These are phyloP conservation scores for Nepenthes gracilis DNA, from an alignment of 148 eudicot species.

Conservation along the genomic window DNA sequence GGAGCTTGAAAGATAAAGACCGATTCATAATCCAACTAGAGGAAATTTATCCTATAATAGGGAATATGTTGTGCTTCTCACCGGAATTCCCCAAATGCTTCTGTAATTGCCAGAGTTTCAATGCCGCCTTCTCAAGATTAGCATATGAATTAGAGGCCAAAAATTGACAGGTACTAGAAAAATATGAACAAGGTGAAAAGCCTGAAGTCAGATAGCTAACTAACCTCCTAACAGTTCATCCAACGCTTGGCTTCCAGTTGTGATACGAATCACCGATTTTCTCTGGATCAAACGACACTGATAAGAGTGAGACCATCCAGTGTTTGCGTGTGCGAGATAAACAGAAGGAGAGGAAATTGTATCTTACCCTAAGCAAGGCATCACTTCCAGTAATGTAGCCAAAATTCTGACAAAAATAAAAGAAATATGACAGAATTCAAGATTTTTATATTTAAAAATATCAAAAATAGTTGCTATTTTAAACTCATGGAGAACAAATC, in stretches of 20 bases:
- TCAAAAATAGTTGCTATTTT: background rate
- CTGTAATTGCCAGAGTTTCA: conserved; percentile 80
- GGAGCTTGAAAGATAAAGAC: too few species aligned
- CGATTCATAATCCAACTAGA: too few species aligned
- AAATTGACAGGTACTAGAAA: background rate
- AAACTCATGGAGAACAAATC: background rate
- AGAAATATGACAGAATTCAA: background rate
- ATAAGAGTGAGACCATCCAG: background rate
- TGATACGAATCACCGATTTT: conserved; percentile 70
- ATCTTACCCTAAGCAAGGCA: conserved; percentile 74
- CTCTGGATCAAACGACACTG: conserved; percentile 27
- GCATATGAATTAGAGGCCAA: background rate
- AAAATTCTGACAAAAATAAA: conserved; percentile 42
- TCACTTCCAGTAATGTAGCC: conserved; percentile 98
- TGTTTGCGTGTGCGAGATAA: background rate
- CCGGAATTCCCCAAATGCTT: conserved; percentile 96
- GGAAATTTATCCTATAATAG: too few species aligned
- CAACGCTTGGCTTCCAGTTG: conserved; percentile 85
- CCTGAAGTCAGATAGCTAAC: background rate
- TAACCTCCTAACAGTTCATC: conserved; percentile 85
- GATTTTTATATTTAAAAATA: background rate
- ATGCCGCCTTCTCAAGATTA: conserved; percentile 50
- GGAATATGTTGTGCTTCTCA: conserved; percentile 10
- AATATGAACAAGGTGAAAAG: background rate
- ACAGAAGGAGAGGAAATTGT: conserved; percentile 1